Base-by-base conservation (phyloP, 1,284 basidiomycete species). In the Marasmius tenuissimus region DNA sequence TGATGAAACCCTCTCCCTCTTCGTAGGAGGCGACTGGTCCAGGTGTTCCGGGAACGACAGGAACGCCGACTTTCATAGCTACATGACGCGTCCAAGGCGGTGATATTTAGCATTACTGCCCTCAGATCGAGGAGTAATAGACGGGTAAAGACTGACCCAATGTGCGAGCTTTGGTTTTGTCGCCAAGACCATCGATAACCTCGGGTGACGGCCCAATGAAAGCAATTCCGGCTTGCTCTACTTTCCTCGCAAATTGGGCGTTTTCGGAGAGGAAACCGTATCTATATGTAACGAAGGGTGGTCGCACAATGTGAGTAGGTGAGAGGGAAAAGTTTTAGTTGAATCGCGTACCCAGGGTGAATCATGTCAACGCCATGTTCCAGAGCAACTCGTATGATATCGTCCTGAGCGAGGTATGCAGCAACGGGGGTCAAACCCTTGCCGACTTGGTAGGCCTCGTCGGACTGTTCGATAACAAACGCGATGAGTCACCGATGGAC, bases 351-450 rank as follows among this genome's bases (percentile, higher is more conserved):
- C 92, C 95, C 95, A 16, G 96, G 96, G 78, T 98, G 97, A 74
- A 99, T 99, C 97, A 99, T 98, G 75, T 99, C 96, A 47, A 99
- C 97, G 47, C 94, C 94, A 78, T 98, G 95, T 76, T 99, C 96
- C 57, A 97, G 83, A 35, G 96, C 96, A 69, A 96, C 92, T 65
- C 89, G 83, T 77, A 99, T 94, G 77, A 99, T 99, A 72, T 98
- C 96, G 69, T 98, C 95, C 75, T 98, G 96, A 16, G 95, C 92
- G 65, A 99, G 91, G 78, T 99, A 99, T 20, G 97, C 97, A 35
- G 84, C 96, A 58, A 99, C 97, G 45, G 97, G 97, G 14, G 95
- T 93, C 62, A 98, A 79, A 27, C 97, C 97, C 71, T 93, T 94
- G 65, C 97, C 97, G 68, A 99, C 97, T 76, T 96, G 92, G 79